Percentiles rank a stretch among this genome's conserved stretches.
Conservation (phyloP, 2,329 filamentous ascomycete genomes). For the Colletotrichum falcatum region DNA sequence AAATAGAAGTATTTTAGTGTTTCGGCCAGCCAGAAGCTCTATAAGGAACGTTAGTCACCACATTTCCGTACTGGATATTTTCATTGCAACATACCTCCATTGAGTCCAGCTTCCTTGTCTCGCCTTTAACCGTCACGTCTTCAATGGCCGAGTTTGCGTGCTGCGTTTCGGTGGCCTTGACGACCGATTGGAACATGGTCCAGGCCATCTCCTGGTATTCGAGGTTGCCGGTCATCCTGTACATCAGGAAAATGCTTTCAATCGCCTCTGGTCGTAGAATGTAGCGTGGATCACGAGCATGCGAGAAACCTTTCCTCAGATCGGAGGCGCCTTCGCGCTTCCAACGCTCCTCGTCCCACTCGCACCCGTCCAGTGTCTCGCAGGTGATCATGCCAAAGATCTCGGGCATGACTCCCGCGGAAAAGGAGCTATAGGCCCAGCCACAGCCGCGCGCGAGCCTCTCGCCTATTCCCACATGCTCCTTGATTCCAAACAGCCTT, state of each 20-base stretch:
- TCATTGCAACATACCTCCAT: slow-evolving; percentile 49
- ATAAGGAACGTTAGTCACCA: slow-evolving; percentile 42
- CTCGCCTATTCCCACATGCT: slow-evolving; percentile 57
- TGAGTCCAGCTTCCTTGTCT: slow-evolving; percentile 54
- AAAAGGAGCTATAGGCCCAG: slow-evolving; percentile 61
- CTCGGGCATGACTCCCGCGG: slow-evolving; percentile 66
- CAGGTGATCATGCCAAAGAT: slow-evolving; percentile 58
- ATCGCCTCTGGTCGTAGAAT: slow-evolving; percentile 64
- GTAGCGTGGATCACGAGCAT: slow-evolving; percentile 64
- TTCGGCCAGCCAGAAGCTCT: slow-evolving; percentile 80
- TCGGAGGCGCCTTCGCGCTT: slow-evolving; percentile 44
- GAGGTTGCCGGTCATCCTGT: slow-evolving; percentile 62
- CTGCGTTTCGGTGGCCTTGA: slow-evolving; percentile 58
- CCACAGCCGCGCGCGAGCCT: slow-evolving; percentile 64
- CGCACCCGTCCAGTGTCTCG: slow-evolving; percentile 55
- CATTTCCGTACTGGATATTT: not conserved
- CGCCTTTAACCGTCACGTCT: slow-evolving; percentile 62
- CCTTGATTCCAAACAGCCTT: slow-evolving; percentile 54
- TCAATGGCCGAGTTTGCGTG: slow-evolving; percentile 61
- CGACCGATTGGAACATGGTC: slow-evolving; percentile 63
- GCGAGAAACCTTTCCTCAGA: slow-evolving; percentile 70
- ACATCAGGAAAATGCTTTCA: slow-evolving; percentile 66
- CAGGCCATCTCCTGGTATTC: slow-evolving; percentile 64
- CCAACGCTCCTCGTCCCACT: slow-evolving; percentile 53
- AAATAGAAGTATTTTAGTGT: slow-evolving; percentile 83